These are phyloP conservation scores for Plasmodium inui DNA, from an alignment of 169 alveolate species.

Conservation along the genomic window DNA sequence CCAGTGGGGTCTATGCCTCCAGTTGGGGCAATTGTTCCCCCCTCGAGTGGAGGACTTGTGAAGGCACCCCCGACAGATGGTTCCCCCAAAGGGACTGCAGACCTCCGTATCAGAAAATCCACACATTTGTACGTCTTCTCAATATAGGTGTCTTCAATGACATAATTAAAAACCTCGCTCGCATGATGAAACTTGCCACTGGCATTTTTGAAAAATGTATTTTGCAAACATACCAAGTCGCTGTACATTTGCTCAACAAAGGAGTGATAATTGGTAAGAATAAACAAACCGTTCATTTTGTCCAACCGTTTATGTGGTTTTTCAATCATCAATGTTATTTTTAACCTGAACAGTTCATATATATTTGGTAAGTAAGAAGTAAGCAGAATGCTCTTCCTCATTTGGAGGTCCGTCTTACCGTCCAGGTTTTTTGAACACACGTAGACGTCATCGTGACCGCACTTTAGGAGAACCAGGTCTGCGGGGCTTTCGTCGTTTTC, in stretches of 20 bases:
- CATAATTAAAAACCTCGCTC: conserved; percentile 14
- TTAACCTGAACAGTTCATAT: conserved; percentile 24
- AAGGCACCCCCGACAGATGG: not conserved
- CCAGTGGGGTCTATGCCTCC: not conserved
- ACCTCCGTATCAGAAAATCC: conserved; percentile 1
- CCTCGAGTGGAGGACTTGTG: not conserved
- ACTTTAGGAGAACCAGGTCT: conserved; percentile 33
- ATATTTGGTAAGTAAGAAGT: conserved; percentile 17
- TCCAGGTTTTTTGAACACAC: conserved; percentile 24
- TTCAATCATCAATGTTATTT: conserved; percentile 33
- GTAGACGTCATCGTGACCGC: not conserved
- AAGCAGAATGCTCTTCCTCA: conserved; percentile 24
- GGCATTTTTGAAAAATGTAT: conserved; percentile 1
- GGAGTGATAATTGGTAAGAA: not conserved
- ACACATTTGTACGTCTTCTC: conserved; percentile 10
- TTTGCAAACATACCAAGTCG: conserved; percentile 17
- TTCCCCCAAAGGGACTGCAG: not conserved
- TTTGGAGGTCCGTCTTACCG: conserved; percentile 34
- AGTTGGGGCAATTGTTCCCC: not conserved
- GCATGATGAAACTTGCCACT: not conserved
- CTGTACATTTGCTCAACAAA: not conserved
- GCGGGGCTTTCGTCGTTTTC: conserved; percentile 44
- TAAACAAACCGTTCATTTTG: conserved; percentile 31
- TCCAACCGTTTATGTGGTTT: conserved; percentile 23
- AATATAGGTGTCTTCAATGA: conserved; percentile 39